Evolutionary conservation across 129 eudicot genomes (phyloP), one percentile per base, ranked within the genome.

Genomic region (Tagetes erecta): DNA sequence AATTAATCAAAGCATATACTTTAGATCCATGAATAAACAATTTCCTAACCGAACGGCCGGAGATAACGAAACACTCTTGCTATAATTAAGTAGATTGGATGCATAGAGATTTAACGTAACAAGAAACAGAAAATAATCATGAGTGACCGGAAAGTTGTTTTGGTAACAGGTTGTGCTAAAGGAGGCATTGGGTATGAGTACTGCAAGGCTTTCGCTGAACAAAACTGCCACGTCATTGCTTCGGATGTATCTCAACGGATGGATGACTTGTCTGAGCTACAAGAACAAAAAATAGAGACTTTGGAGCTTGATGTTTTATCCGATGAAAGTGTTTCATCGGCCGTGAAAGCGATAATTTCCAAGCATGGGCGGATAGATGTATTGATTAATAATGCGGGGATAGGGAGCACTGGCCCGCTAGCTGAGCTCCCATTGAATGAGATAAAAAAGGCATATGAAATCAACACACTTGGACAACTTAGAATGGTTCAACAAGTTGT

Each of bases 101-200:
- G 14, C 6, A 40, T n/a, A n/a, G 8, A 14, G 27, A 59, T 42
- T 67, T 14, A 46, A 33, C 47, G 27, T 73, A 69, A 8, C 14
- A 37, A 59, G 47, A 35, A 12, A 33, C 14, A 30, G 55, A 64
- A 41, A 52, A 31, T 39, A 36, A 89, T 30, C 39, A 84, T 81
- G 88, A 82, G 80, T 52, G 70, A 78, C 50, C 72, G 30, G 1
- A 88, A 88, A 57, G 84, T 91, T 41, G 95, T 91, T 47, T 70
- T 91, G 63, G 80, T 88, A 51, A 91, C 97, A 8, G 95, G 97
- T 3, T 91, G 97, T 40, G 91, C 89, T 73, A 87, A 82, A 84
- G 97, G 97, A 2, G 95, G 97, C 75, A 91, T 91, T 9, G 97
- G 97, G 67, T 86, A 86, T 49, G 97, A 91, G 64, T 86, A 87